phyloP scores from a whole-genome alignment of 148 eudicot genomes.

The Arctostaphylos glauca region DNA sequence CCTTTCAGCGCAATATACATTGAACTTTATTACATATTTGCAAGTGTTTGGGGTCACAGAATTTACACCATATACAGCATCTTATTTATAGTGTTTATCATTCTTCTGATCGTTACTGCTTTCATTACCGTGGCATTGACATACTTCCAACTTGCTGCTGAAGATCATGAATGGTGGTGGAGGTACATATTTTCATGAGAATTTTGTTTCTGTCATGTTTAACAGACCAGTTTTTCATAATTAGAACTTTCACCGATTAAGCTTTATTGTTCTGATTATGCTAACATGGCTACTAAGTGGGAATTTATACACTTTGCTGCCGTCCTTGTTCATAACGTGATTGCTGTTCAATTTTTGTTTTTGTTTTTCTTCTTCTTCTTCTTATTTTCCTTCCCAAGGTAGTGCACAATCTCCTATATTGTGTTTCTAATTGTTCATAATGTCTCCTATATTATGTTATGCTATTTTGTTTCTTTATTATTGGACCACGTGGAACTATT shows the following conservation, averaged over 20 bases:
- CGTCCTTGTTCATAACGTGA: neutral
- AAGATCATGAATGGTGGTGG: slow-evolving; percentile 47
- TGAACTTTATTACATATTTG: slow-evolving; percentile 41
- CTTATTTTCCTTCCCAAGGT: neutral
- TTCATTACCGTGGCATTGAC: slow-evolving; percentile 39
- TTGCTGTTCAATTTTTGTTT: neutral
- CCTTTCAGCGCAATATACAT: slow-evolving; percentile 39
- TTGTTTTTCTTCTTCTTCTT: neutral
- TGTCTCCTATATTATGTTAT: neutral
- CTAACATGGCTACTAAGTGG: neutral
- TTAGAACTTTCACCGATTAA: too few relatives aligned
- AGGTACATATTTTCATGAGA: slow-evolving; percentile 22
- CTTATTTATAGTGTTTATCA: slow-evolving; percentile 38
- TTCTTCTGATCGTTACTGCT: slow-evolving; percentile 38
- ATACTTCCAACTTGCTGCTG: slow-evolving; percentile 42
- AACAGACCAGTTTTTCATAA: neutral
- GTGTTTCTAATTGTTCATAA: neutral
- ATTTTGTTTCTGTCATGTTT: slow-evolving; percentile 1
- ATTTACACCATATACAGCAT: slow-evolving; percentile 41
- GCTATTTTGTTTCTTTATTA: neutral
- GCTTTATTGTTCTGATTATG: neutral
- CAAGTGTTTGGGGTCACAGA: slow-evolving; percentile 48
- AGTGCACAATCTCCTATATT: neutral
- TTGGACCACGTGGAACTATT: neutral
- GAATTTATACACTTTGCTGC: neutral